These are phyloP conservation scores for Trypethelium eluteriae DNA, from an alignment of 495 filamentous ascomycete species.

Conservation along the genomic window DNA sequence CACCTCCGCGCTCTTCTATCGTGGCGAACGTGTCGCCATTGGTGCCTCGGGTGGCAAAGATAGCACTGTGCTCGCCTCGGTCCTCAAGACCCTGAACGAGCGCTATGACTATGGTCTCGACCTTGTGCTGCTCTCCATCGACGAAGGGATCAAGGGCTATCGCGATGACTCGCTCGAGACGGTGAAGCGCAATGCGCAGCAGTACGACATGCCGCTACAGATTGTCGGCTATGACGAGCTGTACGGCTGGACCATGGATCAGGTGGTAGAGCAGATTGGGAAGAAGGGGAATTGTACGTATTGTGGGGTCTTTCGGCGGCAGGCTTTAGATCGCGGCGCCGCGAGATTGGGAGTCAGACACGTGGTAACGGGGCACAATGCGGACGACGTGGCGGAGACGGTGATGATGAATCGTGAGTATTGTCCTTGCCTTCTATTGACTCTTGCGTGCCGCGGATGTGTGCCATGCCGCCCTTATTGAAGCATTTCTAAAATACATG, in stretches of 20 bases:
- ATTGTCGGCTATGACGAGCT: slow-evolving; percentile 91
- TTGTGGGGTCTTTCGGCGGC: slow-evolving; percentile 90
- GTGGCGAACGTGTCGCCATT: slow-evolving; percentile 83
- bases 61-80: slow-evolving; percentile 89
- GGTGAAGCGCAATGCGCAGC: slow-evolving; percentile 83
- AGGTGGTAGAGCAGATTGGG: slow-evolving; percentile 88
- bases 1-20: slow-evolving; percentile 65
- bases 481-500: not conserved
- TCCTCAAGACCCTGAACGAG: slow-evolving; percentile 90
- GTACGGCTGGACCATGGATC: slow-evolving; percentile 99
- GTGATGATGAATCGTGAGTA: slow-evolving; percentile 73
- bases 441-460: not conserved
- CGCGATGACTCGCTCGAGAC: slow-evolving; percentile 92
- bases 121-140: slow-evolving; percentile 80
- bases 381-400: slow-evolving; percentile 97
- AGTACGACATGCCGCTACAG: slow-evolving; percentile 83
- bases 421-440: not conserved
- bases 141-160: slow-evolving; percentile 96
- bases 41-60: slow-evolving; percentile 97
- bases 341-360: slow-evolving; percentile 81
- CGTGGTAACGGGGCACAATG: slow-evolving; percentile 96
- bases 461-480: not conserved
- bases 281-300: slow-evolving; percentile 99
- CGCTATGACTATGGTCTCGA: slow-evolving; percentile 80
- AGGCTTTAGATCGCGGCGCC: slow-evolving; percentile 89